Evolutionary conservation across 352 stramenopile genomes (phyloP), one percentile per base, ranked within the genome.

Genomic region (Phytophthora syringae): DNA sequence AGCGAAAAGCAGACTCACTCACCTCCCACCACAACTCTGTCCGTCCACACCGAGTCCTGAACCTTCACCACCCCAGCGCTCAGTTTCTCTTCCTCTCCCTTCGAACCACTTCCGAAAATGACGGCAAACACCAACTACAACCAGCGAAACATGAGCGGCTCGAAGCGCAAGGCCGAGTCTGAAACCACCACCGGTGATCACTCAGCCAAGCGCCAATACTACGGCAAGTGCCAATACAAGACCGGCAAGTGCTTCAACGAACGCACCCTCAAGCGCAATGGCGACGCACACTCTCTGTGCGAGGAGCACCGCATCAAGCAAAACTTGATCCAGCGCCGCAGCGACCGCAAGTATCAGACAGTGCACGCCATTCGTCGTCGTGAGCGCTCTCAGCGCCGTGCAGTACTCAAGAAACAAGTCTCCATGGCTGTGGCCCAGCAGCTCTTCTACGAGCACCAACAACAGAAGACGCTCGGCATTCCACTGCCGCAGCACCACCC

Each of bases 231-330:
- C 62, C 80, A 92, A 70, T 95, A 95, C 80, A 93, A 95, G 64
- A 93, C 87, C 24, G 84, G 87, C 71, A 95, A 95, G 64, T 95
- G 87, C 69, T 91, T 90, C 59, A 95, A 95, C 47, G 85, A 94
- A 61, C 85, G 87, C 56, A 90, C 87, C 21, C 74, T 92, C 64
- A 94, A 94, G 78, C 84, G 84, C 70, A 94, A 93, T 37, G 87
- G 87, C 40, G 77, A 93, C 44, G 82, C 77, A 6, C 87, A 95
- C 68, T 91, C 80, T 36, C 65, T 95, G 25, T 95, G 87, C 45
- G 87, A 95, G 42, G 84, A 95, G 57, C 87, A 95, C 77, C 85
- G 87, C 40, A 61, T 88, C 65, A 94, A 93, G 67, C 85, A 95
- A 55, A 95, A 95, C 73, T 73, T 88, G 48, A 92, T 90, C 73